phyloP scores from a whole-genome alignment of 305 asterid genomes.

The Fraxinus paxiana region DNA sequence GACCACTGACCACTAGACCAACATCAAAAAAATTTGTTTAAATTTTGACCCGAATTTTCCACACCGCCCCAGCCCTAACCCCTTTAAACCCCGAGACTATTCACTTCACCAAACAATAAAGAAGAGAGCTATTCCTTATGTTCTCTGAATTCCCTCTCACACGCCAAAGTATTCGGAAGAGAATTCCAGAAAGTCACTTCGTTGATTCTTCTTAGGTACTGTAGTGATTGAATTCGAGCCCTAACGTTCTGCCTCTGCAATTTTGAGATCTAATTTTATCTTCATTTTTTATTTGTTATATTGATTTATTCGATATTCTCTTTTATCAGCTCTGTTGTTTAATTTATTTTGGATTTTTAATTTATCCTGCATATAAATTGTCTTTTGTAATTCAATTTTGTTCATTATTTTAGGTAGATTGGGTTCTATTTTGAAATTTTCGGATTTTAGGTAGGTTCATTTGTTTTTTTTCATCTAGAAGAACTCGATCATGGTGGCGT shows the following conservation, averaged over 20 bases:
- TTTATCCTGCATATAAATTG: background rate
- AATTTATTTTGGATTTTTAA: background rate
- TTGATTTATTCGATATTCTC: background rate
- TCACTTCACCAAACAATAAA: background rate
- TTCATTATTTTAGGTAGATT: background rate
- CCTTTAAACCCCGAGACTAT: background rate
- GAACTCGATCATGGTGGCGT: background rate
- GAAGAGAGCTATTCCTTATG: background rate
- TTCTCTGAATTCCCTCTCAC: background rate
- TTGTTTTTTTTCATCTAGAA: background rate
- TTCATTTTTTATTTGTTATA: background rate
- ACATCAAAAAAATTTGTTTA: background rate
- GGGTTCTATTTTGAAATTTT: background rate
- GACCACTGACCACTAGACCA: background rate
- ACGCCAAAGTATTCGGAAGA: background rate
- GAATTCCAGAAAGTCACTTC: background rate
- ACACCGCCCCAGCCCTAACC: background rate
- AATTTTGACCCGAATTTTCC: background rate
- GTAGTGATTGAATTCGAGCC: background rate
- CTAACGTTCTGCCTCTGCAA: background rate
- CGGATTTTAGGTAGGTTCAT: background rate
- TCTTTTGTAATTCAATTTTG: background rate
- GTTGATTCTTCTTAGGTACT: background rate
- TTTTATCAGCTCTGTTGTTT: background rate
- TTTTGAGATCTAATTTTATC: background rate